Percentiles rank a stretch among this genome's conserved stretches.
Conservation (phyloP, 2,329 filamentous ascomycete species). For the Paraphaeosphaeria sporulosa region DNA sequence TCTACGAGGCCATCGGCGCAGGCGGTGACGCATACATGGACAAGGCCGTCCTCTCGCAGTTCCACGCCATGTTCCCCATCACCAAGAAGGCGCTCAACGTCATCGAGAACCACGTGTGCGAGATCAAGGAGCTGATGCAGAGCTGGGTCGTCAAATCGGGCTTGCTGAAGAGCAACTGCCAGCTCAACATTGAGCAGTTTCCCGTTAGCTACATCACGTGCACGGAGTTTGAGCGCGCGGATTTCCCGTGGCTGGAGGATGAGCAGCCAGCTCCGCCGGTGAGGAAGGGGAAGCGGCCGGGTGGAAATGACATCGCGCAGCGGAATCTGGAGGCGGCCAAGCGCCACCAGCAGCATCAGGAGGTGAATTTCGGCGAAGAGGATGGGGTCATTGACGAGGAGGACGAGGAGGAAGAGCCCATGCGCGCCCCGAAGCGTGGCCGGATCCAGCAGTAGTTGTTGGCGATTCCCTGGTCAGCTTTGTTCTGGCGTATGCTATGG, state of each 20-base stretch:
- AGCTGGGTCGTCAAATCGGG: constrained; percentile 44
- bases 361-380: constrained; percentile 15
- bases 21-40: constrained; percentile 56
- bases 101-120: constrained; percentile 50
- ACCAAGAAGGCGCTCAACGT: constrained; percentile 53
- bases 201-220: constrained; percentile 56
- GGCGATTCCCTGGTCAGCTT: not conserved
- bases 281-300: constrained; percentile 31
- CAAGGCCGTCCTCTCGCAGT: constrained; percentile 46
- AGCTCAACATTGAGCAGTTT: constrained; percentile 48
- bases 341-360: constrained; percentile 19
- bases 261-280: constrained; percentile 14
- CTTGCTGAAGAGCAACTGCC: constrained; percentile 51
- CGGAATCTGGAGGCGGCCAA: constrained; percentile 31
- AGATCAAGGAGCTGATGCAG: constrained; percentile 55
- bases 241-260: constrained; percentile 51
- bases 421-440: constrained; percentile 10
- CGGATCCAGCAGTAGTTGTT: constrained; percentile 14
- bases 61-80: constrained; percentile 54
- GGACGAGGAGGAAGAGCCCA: constrained; percentile 9
- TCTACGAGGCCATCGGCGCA: constrained; percentile 52
- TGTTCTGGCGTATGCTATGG: not conserved
- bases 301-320: constrained; percentile 40
- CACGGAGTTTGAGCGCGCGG: constrained; percentile 47
- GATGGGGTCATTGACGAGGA: constrained; percentile 21